Base-by-base conservation (phyloP, 2,329 filamentous ascomycete genomes). In the Penicillium sp. region DNA sequence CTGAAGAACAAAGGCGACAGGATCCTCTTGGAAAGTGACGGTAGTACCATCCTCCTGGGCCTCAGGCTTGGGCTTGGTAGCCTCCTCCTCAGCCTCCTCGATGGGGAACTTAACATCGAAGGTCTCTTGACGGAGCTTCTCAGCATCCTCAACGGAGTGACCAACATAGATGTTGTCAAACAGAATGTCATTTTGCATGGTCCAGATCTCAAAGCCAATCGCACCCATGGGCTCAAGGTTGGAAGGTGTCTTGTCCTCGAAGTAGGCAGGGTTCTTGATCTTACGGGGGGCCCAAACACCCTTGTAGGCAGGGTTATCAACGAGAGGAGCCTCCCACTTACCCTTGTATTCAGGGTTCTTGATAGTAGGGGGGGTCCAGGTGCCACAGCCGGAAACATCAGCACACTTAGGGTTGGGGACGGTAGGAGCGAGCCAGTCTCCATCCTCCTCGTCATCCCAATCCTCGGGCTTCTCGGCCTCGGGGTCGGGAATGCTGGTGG, bases 101-200 rank as follows among this genome's bases (percentile, higher is more conserved):
- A 90, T 79, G 52, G 86, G 81, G 74, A 86, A 82, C 89, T 99
- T 99, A 78, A 91, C 78, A 70, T 90, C 87, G 76, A 92, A 99
- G 51, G 91, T 90, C 83, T 96, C 90, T 62, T 88, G 83, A 67
- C 91, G 89, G 70, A 99, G 82, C 79, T 92, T 89, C 76, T 89
- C 86, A 59, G 94, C 94, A 65, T 99, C 94, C 71, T 91, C 91
- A 65, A 94, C 75, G 18, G 93, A 97, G 86, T 99, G 94, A 61
- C 94, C 94, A 74, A 99, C 91, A 85, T 97, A 99, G 82, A 99
- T 95, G 87, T 99, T 99, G 85, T 97, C 91, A 70, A 99, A 97
- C 69, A 97, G 88, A 67, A 99, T 97, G 73, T 97, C 89, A 75
- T 87, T 96, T 80, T 97, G 93, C 94, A 99, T 99, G 69, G 94